Percentiles rank a stretch among this genome's conserved stretches.
These are phyloP conservation scores for Mesembryanthemum crystallinum DNA, from an alignment of 148 eudicot genomes.

Conservation along the genomic window DNA sequence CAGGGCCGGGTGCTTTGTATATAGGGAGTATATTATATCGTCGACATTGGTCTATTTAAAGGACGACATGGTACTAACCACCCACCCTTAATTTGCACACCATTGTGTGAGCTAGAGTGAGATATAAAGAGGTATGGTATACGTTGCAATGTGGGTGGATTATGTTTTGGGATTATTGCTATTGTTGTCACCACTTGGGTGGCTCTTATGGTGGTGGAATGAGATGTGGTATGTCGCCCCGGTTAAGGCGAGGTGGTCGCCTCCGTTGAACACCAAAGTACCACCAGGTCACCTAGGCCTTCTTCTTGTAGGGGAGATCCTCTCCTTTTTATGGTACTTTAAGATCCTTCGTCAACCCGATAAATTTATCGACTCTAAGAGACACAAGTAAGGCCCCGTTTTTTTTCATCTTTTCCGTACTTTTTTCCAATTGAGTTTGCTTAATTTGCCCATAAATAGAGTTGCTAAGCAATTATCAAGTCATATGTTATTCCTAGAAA, in stretches of 20 bases:
- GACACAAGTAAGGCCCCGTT: neutral
- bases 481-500: too few species aligned
- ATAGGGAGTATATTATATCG: too few species aligned
- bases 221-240: neutral
- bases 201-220: constrained; percentile 9
- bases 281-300: neutral
- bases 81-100: too few species aligned
- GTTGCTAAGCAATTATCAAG: too few species aligned
- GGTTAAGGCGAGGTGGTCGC: neutral
- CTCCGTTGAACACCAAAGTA: neutral
- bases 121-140: too few species aligned
- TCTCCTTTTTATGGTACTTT: neutral
- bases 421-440: too few species aligned
- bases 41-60: too few species aligned
- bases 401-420: too few species aligned
- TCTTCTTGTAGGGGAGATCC: neutral
- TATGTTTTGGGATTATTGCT: neutral
- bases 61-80: too few species aligned
- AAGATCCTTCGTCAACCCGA: neutral
- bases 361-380: neutral
- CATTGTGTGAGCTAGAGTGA: too few species aligned
- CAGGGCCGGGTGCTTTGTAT: too few species aligned
- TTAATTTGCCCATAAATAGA: too few species aligned
- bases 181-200: neutral
- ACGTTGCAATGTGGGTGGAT: neutral